Percentiles rank a stretch among this genome's conserved stretches.
Conservation (phyloP, 768 basidiomycete species). For the Rhodotorula sphaerocarpa region DNA sequence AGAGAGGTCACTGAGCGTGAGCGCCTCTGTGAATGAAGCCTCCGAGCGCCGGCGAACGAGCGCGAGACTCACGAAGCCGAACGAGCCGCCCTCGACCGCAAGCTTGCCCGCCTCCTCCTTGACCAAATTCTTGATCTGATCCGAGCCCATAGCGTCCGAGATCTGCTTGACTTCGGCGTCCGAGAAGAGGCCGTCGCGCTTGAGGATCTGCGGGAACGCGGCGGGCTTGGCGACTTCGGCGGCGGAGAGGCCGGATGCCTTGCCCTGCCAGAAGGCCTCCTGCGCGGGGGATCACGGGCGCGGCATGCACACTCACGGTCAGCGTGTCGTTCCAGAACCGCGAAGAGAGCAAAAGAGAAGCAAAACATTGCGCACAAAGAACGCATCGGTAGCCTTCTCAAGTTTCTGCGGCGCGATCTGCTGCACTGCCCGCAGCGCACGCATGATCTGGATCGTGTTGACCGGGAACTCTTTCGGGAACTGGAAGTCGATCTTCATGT, state of each 20-base stretch:
- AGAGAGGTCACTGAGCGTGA: background rate
- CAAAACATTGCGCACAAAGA: conserved; percentile 23
- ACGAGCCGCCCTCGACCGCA: conserved; percentile 15
- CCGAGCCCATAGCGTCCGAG: background rate
- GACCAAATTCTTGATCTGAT: conserved; percentile 16
- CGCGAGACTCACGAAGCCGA: conserved; percentile 19
- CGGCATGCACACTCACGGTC: too few relatives aligned
- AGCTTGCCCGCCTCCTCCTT: conserved; percentile 15
- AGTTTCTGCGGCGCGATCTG: conserved; percentile 4
- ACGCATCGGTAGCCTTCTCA: conserved; percentile 11
- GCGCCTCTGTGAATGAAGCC: background rate
- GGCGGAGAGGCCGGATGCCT: background rate
- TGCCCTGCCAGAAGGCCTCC: conserved; percentile 7
- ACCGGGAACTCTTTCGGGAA: conserved; percentile 26
- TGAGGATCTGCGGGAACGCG: background rate
- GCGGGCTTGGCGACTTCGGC: conserved; percentile 2
- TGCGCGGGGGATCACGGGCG: background rate
- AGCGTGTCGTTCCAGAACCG: too few relatives aligned
- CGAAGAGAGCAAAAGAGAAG: background rate
- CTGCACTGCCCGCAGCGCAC: conserved; percentile 19
- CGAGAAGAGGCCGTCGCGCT: background rate
- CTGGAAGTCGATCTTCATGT: conserved; percentile 6
- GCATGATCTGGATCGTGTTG: conserved; percentile 25
- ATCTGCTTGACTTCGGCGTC: background rate
- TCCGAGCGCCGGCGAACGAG: background rate